phyloP scores from a whole-genome alignment of 495 filamentous ascomycete genomes.

The Parachaetomium inaequale region DNA sequence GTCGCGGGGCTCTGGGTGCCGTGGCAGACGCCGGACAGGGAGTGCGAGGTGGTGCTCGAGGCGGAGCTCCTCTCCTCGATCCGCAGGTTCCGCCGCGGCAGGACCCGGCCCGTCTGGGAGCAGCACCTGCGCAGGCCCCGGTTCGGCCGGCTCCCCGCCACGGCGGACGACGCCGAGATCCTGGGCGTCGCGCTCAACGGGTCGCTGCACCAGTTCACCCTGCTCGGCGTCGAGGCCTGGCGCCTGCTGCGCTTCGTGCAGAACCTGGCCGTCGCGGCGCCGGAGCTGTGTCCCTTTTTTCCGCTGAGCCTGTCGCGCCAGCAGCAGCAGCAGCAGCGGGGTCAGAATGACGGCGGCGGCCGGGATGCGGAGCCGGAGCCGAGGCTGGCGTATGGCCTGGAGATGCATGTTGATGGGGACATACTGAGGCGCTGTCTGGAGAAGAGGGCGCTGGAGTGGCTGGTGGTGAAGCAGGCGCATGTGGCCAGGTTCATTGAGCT shows the following conservation, averaged over 20 bases:
- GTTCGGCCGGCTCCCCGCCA: conserved; percentile 31
- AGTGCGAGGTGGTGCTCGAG: conserved; percentile 48
- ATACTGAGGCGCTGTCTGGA: conserved; percentile 55
- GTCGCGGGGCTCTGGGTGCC: conserved; percentile 53
- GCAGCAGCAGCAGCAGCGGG: conserved; percentile 5
- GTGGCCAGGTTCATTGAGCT: conserved; percentile 32
- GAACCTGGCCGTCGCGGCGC: conserved; percentile 46
- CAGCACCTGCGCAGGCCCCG: conserved; percentile 22
- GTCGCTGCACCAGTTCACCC: conserved; percentile 57
- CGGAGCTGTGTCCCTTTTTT: conserved; percentile 26
- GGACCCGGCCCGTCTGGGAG: conserved; percentile 45
- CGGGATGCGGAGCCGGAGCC: conserved; percentile 28
- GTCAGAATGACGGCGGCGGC: neutral
- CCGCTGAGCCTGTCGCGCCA: neutral
- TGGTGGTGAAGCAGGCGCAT: conserved; percentile 35
- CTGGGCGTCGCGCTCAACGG: conserved; percentile 66
- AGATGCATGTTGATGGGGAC: conserved; percentile 67
- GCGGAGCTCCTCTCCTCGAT: conserved; percentile 50
- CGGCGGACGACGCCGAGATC: conserved; percentile 39
- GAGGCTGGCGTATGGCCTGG: conserved; percentile 26
- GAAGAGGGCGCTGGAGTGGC: conserved; percentile 41
- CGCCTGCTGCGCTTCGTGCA: conserved; percentile 61
- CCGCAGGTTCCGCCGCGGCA: conserved; percentile 44
- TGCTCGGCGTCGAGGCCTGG: conserved; percentile 53
- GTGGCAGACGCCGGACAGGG: conserved; percentile 34